Base-by-base conservation (phyloP, 352 stramenopile species). In the Globisporangium megalacanthum region DNA sequence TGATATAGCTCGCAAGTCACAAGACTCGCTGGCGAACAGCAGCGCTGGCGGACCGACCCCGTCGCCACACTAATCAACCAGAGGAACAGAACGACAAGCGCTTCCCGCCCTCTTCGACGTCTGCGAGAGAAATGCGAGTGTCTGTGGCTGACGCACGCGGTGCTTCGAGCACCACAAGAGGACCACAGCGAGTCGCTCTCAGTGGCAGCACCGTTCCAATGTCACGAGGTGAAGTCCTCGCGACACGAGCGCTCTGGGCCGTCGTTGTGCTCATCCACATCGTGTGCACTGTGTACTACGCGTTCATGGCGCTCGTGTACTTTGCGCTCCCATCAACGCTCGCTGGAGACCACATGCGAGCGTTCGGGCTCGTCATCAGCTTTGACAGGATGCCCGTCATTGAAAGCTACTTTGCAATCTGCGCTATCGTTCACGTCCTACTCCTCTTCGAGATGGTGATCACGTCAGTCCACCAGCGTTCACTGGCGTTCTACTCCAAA, bases 341-440 rank as follows among this genome's bases (percentile, higher is more conserved):
- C n/a, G 42, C n/a, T 48, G 42, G 42, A 29, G 42, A 48, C 7
- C 42, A 48, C n/a, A 48, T 48, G 42, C 42, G 42, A 7, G 42
- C 42, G 42, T 48, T 48, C 42, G 42, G 42, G 3, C 42, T 48
- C 6, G 42, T 48, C 17, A 48, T 48, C 42, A 19, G 15, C 17
- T 14, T 48, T 17, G 22, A 48, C 42, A 48, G 22, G 42, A 17
- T 48, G 5, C 42, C 42, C 17, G 42, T 48, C 3, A 17, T 48
- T 10, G 42, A 25, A 5, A 6, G 19, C 42, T 48, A 8, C n/a
- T 48, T 48, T 19, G 42, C 42, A 8, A 22, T 10, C 42, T 29
- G 15, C 6, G 17, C 42, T 17, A 6, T 25, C 8, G 1, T 48
- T 1, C 42, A 48, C 11, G 42, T n/a, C 6, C 1, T 48, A 15